phyloP scores from a whole-genome alignment of 2,329 filamentous ascomycete species.

The Cladosporium oxysporum region DNA sequence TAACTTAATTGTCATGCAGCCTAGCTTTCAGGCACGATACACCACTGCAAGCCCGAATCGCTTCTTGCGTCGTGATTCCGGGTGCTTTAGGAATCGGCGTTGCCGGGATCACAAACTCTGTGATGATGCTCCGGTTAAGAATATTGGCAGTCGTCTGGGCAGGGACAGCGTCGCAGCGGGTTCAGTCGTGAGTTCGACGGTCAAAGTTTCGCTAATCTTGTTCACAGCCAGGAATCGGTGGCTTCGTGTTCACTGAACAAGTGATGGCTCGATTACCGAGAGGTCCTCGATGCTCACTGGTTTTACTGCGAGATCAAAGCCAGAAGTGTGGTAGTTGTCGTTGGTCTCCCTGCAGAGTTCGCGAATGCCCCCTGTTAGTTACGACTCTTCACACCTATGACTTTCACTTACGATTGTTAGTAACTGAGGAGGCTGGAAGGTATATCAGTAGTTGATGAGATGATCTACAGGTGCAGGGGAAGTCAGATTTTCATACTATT shows the following conservation, averaged over 20 bases:
- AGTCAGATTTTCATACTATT: background rate
- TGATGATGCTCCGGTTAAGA: background rate
- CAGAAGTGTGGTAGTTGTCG: background rate
- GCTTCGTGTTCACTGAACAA: background rate
- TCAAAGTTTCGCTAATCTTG: background rate
- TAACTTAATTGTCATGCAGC: background rate
- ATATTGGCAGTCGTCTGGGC: background rate
- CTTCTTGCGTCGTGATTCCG: background rate
- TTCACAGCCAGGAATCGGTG: background rate
- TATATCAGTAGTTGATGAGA: too few relatives aligned
- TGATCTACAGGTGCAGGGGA: background rate
- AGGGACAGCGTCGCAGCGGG: slow-evolving; percentile 4
- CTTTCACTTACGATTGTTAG: too few relatives aligned
- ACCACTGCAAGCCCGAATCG: background rate
- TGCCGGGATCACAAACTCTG: background rate
- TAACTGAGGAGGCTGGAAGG: too few relatives aligned
- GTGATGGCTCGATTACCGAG: too few relatives aligned
- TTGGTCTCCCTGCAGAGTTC: background rate
- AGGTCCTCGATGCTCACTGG: background rate
- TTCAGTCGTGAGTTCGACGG: background rate
- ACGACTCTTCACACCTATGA: too few relatives aligned
- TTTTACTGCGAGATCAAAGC: background rate
- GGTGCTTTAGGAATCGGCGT: background rate
- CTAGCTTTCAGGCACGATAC: background rate
- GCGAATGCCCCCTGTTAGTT: background rate